phyloP scores from a whole-genome alignment of 1,284 basidiomycete species.

The Xanthoconium separans region DNA sequence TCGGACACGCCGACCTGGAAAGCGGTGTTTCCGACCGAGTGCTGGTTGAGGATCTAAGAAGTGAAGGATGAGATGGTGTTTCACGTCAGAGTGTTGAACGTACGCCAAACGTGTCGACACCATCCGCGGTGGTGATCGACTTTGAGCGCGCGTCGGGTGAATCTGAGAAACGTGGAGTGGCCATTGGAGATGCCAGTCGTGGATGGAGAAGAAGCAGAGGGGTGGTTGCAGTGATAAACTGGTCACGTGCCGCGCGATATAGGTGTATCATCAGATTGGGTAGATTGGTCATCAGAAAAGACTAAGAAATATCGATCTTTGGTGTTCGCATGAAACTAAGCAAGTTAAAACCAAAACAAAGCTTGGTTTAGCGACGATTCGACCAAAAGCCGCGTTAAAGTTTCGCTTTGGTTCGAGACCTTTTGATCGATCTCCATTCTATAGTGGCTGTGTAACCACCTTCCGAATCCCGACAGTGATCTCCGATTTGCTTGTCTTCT shows the following conservation, averaged over 20 bases:
- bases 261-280: constrained; percentile 7
- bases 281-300: background rate
- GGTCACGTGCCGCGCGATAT: constrained; percentile 24
- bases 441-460: background rate
- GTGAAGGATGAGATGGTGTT: constrained; percentile 2
- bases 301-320: too few species aligned
- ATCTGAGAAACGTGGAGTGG: constrained; percentile 28
- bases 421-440: background rate
- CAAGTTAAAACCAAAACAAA: too few species aligned
- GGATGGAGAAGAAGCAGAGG: constrained; percentile 9
- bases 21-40: constrained; percentile 54
- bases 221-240: constrained; percentile 3
- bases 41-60: constrained; percentile 55
- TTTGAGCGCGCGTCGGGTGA: constrained; percentile 70
- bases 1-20: constrained; percentile 89
- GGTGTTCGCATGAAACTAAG: too few species aligned
- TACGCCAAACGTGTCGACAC: constrained; percentile 75
- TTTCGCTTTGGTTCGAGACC: too few species aligned
- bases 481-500: background rate
- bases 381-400: too few species aligned
- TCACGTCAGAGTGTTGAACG: constrained; percentile 26
- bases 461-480: background rate
- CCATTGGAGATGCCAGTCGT: constrained; percentile 24
- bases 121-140: constrained; percentile 69
- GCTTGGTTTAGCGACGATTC: too few species aligned